Conservation (phyloP, 2,329 filamentous ascomycete species). For the Calonectria henricotiae region DNA sequence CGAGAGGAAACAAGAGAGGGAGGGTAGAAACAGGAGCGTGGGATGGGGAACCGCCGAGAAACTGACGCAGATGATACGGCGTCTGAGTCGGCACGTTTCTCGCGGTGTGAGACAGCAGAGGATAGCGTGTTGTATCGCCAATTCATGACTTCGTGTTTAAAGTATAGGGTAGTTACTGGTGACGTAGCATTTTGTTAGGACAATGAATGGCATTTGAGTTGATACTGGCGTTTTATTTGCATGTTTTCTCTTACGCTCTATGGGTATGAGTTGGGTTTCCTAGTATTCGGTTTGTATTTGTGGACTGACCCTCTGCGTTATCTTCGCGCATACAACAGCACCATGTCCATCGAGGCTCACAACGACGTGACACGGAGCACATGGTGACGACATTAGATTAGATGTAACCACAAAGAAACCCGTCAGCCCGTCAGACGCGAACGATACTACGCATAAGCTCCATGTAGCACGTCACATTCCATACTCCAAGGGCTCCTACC, state of each 20-base stretch:
- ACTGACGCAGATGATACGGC: conserved; percentile 42
- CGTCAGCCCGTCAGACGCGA: too few relatives aligned
- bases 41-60: conserved; percentile 25
- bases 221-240: neutral
- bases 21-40: conserved; percentile 24
- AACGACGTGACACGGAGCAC: neutral
- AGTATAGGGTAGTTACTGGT: conserved; percentile 22
- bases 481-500: neutral
- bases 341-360: too few relatives aligned
- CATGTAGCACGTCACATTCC: neutral
- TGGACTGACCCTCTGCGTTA: too few relatives aligned
- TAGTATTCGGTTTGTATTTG: neutral
- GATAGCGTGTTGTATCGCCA: neutral
- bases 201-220: neutral
- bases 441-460: too few relatives aligned
- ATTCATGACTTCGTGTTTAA: neutral
- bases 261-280: neutral
- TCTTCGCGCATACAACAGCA: too few relatives aligned
- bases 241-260: neutral
- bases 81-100: conserved; percentile 30
- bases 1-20: conserved; percentile 26
- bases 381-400: neutral
- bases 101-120: conserved; percentile 26
- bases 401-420: neutral
- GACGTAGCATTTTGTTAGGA: too few relatives aligned